Evolutionary conservation across 805 yeast species (phyloP), one percentile per base, ranked within the genome.

Genomic region (Hyphopichia homilentoma): DNA sequence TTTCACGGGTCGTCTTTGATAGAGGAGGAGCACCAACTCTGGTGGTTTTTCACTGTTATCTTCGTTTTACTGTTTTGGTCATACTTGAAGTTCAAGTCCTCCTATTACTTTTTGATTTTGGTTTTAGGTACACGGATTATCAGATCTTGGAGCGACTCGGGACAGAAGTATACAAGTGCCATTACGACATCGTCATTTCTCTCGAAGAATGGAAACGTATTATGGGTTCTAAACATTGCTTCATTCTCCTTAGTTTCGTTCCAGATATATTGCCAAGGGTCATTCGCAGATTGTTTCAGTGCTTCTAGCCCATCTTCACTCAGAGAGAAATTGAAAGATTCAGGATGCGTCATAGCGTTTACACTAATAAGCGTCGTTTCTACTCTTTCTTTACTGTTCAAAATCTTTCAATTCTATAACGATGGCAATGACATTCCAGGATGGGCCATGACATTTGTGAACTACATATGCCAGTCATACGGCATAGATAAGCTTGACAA

Each of bases 1-100:
- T 96, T 89, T 7, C 86, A 94, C 39, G 89, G 96, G 17, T 65
- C 71, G 4, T 64, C 70, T 3, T 67, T 89, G 36, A 83, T 93
- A 12, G 98, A 93, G 50, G 98, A 93, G 54, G 98, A 93, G 51
- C 95, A 93, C 51, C 96, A 89, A 51, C 56, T 89, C 12, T 93
- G 98, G 98, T 93, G 95, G 85, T 84, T 54, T 19, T 46, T 59
- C 12, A 44, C 58, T 3, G 32, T 53, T 1, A 29, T 48, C 4
- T 8, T 17, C 9, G 38, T 39, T 21, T 34, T 47, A 4, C 20
- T 43, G 2, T 27, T 33, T 4, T 33, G 54, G 12, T 32, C 27
- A 11, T 36, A 25, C 30, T 27, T 30, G 11, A 31, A 27, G 7
- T 37, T 33, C 30, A 29, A 28, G 12, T 25, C 29, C 1, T 21